Evolutionary conservation across 257 asterid species (phyloP).

Genomic region (Striga asiatica): DNA sequence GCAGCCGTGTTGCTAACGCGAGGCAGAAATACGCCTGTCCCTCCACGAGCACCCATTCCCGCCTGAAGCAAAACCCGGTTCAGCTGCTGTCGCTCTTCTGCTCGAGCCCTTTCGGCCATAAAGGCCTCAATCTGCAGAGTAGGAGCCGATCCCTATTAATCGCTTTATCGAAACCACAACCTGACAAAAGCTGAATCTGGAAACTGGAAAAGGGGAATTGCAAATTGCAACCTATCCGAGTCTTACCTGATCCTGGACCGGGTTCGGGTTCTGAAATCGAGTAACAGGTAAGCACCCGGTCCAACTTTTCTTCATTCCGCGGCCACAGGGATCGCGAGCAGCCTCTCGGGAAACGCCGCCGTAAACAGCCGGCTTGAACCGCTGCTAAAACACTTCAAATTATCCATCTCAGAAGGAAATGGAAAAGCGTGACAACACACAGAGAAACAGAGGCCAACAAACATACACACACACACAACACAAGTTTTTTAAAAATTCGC

Average conservation of each 20-base stretch:
- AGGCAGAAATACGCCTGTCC: not conserved
- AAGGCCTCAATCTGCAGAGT: not conserved
- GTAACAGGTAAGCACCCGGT: conserved; percentile 1
- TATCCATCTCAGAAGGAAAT: no score
- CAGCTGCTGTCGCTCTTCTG: not conserved
- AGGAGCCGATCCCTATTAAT: no score
- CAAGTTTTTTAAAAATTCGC: not conserved
- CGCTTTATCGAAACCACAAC: no score
- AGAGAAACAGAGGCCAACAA: not conserved
- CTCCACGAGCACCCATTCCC: not conserved
- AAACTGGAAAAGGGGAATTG: not conserved
- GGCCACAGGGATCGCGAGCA: not conserved
- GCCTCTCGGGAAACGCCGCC: not conserved
- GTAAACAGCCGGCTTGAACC: conserved; percentile 6
- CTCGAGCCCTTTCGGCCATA: not conserved
- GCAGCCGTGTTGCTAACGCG: not conserved
- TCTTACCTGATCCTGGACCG: conserved; percentile 15
- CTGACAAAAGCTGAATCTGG: not conserved
- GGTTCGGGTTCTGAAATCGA: not conserved
- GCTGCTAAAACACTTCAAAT: conserved; percentile 1
- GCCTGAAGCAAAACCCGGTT: not conserved
- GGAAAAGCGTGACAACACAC: not conserved
- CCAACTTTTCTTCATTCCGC: not conserved
- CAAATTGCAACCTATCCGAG: not conserved
- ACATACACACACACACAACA: no score